phyloP scores from a whole-genome alignment of 148 eudicot genomes.

The Cornus controversa region DNA sequence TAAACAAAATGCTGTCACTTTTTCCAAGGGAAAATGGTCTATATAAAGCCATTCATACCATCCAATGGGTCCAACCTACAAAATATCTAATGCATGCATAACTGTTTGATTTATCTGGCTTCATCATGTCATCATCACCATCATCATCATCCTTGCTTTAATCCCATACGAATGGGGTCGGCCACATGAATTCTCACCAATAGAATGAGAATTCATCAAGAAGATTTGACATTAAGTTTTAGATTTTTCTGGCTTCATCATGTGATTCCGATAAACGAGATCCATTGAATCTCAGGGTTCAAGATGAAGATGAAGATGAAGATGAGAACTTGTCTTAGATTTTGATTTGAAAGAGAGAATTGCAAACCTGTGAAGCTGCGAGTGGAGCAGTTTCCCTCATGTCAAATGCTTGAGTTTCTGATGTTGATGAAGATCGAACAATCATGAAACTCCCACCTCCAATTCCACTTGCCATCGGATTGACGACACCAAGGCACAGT shows the following conservation, averaged over 20 bases:
- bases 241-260: no score
- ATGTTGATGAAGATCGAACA: constrained; percentile 56
- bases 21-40: not conserved
- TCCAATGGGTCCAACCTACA: not conserved
- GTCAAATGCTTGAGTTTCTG: constrained; percentile 59
- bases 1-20: not conserved
- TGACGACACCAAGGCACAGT: constrained; percentile 79
- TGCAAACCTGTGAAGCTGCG: constrained; percentile 77
- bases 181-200: no score
- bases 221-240: no score
- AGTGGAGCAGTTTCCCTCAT: constrained; percentile 89
- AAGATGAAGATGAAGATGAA: no score
- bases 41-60: not conserved
- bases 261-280: not conserved
- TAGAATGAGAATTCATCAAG: no score
- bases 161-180: no score
- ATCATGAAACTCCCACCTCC: constrained; percentile 99
- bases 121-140: no score
- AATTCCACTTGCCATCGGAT: constrained; percentile 80
- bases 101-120: not conserved
- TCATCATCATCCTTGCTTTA: no score
- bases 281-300: not conserved
- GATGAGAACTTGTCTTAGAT: not conserved
- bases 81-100: not conserved
- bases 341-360: not conserved